Evolutionary conservation across 2,329 filamentous ascomycete genomes (phyloP), one percentile per base, ranked within the genome.

Genomic region (Alternaria longipes): DNA sequence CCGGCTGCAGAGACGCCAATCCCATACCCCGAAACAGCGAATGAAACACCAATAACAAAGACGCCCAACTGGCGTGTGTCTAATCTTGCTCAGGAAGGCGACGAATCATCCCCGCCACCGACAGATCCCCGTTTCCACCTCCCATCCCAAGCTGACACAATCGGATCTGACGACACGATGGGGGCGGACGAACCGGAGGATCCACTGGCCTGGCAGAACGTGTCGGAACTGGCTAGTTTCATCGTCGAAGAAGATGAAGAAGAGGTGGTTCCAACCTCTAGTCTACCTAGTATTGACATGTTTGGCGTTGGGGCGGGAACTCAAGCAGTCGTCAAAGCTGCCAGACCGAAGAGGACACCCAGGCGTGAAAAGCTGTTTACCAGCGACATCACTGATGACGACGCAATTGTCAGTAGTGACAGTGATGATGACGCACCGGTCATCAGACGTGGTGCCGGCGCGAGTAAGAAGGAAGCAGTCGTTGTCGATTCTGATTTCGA

Each of bases 171-270:
- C 28, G 82, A 84, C 56, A 84, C 82, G 0, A 69, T 77, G 24
- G 81, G 79, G 30, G 71, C 68, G 7, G 71, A 76, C 20, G 73
- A 74, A 24, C 46, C 66, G 3, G 78, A 81, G 53, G 78, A 82
- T 22, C 79, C 80, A 20, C 79, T 80, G 46, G 79, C 75, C 24
- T 76, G 81, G 42, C 74, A 78, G 40, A 58, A 76, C 5, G 81
- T 83, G 60, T 83, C 81, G 5, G 82, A 84, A 46, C 76, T 83
- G 5, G 72, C 74, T 9, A 80, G 78, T 54, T 84, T 84, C 65
- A 78, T 84, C 46, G 81, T 78, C 0, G 79, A 78, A 30, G 79
- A 79, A n/a, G 80, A 81, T 28, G 79, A 75, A 4, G 74, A 74
- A 8, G 64, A 70, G 6, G 68, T 76, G 5, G 32, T 72, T 6